These are phyloP conservation scores for Cryptosporidium ryanae DNA, from an alignment of 169 alveolate genomes.

Conservation along the genomic window DNA sequence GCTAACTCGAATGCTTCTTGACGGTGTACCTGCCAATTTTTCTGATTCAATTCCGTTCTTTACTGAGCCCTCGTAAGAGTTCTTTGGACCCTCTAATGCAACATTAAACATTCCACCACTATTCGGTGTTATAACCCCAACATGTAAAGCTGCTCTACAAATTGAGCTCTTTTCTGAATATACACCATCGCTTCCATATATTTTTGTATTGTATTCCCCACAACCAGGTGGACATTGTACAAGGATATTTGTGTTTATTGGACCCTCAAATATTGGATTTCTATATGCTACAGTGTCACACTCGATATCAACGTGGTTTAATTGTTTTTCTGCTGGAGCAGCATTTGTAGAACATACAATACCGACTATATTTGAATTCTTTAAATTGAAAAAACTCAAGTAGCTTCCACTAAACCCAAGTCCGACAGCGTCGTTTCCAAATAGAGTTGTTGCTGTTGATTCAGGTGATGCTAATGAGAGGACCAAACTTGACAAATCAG, in stretches of 20 bases:
- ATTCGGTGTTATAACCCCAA: conserved; percentile 83
- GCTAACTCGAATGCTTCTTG: conserved; percentile 78
- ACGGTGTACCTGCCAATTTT: conserved; percentile 81
- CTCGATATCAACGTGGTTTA: conserved; percentile 80
- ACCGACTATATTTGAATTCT: conserved; percentile 86
- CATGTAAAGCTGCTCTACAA: conserved; percentile 91
- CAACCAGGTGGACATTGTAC: conserved; percentile 89
- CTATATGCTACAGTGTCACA: conserved; percentile 81
- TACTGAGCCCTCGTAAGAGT: conserved; percentile 85
- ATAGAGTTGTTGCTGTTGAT: conserved; percentile 71
- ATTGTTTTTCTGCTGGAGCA: conserved; percentile 27
- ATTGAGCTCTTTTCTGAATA: conserved; percentile 88
- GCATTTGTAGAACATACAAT: conserved; percentile 88
- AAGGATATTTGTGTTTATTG: conserved; percentile 86
- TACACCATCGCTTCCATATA: conserved; percentile 87
- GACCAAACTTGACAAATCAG: conserved; percentile 78
- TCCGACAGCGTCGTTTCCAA: conserved; percentile 84
- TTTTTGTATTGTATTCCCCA: conserved; percentile 78
- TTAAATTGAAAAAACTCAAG: conserved; percentile 84
- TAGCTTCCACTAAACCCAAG: conserved; percentile 84
- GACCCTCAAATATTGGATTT: conserved; percentile 81
- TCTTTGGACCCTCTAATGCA: conserved; percentile 86
- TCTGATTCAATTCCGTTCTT: conserved; percentile 87
- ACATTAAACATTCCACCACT: conserved; percentile 87
- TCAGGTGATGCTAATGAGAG: conserved; percentile 76